Conservation (phyloP, 2,329 filamentous ascomycete species). For the Exutisphaerella laricina region DNA sequence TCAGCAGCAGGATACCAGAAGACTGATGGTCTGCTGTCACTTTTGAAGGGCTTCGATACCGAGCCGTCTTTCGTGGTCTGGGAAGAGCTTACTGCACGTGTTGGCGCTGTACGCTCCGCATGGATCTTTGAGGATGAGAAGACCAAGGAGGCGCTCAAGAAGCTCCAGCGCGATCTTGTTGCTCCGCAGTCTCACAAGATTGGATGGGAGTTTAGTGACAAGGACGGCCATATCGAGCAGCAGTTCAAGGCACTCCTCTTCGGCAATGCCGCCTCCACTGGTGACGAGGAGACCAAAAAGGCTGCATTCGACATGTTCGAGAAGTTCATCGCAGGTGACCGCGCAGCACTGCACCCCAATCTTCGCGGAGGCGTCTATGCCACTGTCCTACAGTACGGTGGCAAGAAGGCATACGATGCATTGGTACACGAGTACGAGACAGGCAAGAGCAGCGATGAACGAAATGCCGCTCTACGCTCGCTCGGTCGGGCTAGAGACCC, state of each 20-base stretch:
- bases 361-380: slow-evolving; percentile 80
- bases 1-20: slow-evolving; percentile 88
- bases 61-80: slow-evolving; percentile 91
- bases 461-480: slow-evolving; percentile 80
- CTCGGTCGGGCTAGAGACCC: slow-evolving; percentile 74
- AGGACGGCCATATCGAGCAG: slow-evolving; percentile 82
- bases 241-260: slow-evolving; percentile 95
- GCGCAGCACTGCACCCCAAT: slow-evolving; percentile 81
- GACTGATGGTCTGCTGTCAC: slow-evolving; percentile 79
- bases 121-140: slow-evolving; percentile 83
- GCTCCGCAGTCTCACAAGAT: slow-evolving; percentile 76
- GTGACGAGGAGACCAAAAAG: slow-evolving; percentile 70
- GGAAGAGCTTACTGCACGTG: slow-evolving; percentile 79
- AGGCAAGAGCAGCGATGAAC: slow-evolving; percentile 75
- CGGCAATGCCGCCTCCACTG: slow-evolving; percentile 70
- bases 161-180: slow-evolving; percentile 74
- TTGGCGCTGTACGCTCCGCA: slow-evolving; percentile 71
- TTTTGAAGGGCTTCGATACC: slow-evolving; percentile 74
- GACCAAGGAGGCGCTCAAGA: slow-evolving; percentile 68
- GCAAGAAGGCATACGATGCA: slow-evolving; percentile 77
- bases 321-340: slow-evolving; percentile 75
- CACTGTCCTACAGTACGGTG: slow-evolving; percentile 77
- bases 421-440: slow-evolving; percentile 69
- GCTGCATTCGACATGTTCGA: slow-evolving; percentile 87
- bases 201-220: slow-evolving; percentile 80